Evolutionary conservation across 1,284 basidiomycete species (phyloP).

Genomic region (Cutaneotrichosporon curvatum): DNA sequence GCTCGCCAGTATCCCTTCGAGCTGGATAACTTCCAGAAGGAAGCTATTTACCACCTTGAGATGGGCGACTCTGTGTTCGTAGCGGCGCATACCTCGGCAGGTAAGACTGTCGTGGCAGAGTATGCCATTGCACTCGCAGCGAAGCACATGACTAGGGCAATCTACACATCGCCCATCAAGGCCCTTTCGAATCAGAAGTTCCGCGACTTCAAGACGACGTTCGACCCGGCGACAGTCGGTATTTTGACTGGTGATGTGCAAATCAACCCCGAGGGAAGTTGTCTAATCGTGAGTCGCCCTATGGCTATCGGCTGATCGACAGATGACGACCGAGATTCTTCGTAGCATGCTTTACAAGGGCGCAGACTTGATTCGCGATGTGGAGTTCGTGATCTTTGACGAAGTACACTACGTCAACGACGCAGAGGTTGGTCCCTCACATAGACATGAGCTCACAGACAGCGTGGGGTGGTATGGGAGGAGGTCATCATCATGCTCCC

Average conservation of each 20-base stretch:
- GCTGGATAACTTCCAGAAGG: conserved; percentile 88
- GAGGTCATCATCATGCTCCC: conserved; percentile 99
- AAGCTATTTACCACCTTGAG: conserved; percentile 96
- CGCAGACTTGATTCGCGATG: conserved; percentile 94
- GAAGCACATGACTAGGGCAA: conserved; percentile 93
- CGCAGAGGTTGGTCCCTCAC: conserved; percentile 63
- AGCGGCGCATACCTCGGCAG: conserved; percentile 96
- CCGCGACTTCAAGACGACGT: conserved; percentile 96
- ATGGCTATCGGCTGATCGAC: neutral
- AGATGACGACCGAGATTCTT: conserved; percentile 97
- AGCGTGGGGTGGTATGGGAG: conserved; percentile 98
- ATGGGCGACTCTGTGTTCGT: conserved; percentile 98
- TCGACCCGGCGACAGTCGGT: conserved; percentile 84
- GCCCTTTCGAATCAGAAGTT: conserved; percentile 99
- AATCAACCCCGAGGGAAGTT: conserved; percentile 96
- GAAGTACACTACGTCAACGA: conserved; percentile 99
- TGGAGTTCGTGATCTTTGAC: conserved; percentile 99
- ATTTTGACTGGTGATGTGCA: conserved; percentile 98
- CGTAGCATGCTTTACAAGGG: conserved; percentile 99
- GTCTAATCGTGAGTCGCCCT: conserved; percentile 60
- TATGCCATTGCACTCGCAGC: conserved; percentile 95
- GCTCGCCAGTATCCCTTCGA: conserved; percentile 69
- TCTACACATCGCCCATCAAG: conserved; percentile 98
- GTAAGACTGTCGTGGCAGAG: conserved; percentile 98
- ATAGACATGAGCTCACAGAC: conserved; percentile 10